Evolutionary conservation across 352 stramenopile genomes (phyloP).

Genomic region (Phytophthora kernoviae): DNA sequence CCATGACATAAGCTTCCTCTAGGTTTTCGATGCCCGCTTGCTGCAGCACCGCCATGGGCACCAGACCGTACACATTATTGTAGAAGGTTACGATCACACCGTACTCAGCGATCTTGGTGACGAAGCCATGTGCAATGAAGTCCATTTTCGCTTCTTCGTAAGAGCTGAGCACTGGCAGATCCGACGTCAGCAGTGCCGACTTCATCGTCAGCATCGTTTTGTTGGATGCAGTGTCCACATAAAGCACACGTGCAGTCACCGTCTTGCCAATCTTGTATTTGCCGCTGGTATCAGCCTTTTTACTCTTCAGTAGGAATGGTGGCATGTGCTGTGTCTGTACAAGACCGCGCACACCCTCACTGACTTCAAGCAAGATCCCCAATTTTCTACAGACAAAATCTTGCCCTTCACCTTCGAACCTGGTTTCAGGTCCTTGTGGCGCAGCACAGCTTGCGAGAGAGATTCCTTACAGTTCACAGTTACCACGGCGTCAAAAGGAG

Average conservation of each 20-base stretch:
- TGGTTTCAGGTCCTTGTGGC: conserved; percentile 76
- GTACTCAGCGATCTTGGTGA: conserved; percentile 94
- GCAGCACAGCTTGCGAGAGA: conserved; percentile 77
- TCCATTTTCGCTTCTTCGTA: conserved; percentile 78
- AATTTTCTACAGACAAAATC: conserved; percentile 82
- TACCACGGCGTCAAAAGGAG: conserved; percentile 86
- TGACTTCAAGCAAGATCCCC: conserved; percentile 88
- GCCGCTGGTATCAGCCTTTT: conserved; percentile 59
- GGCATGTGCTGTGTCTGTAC: conserved; percentile 80
- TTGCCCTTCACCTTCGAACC: conserved; percentile 80
- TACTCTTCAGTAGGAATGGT: conserved; percentile 64
- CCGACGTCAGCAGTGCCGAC: conserved; percentile 77
- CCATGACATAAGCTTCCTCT: conserved; percentile 82
- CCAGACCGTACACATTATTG: conserved; percentile 94
- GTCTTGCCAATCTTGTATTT: conserved; percentile 85
- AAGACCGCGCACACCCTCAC: conserved; percentile 82
- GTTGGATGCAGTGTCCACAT: conserved; percentile 89
- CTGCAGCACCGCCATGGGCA: conserved; percentile 86
- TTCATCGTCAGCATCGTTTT: conserved; percentile 94
- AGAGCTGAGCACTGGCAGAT: conserved; percentile 75
- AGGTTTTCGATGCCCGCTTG: conserved; percentile 85
- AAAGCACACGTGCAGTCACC: conserved; percentile 81
- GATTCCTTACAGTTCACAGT: conserved; percentile 84
- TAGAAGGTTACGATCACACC: conserved; percentile 96
- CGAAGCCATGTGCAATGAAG: conserved; percentile 86